These are phyloP conservation scores for Austropuccinia psidii DNA, from an alignment of 1,284 basidiomycete genomes.

Conservation along the genomic window DNA sequence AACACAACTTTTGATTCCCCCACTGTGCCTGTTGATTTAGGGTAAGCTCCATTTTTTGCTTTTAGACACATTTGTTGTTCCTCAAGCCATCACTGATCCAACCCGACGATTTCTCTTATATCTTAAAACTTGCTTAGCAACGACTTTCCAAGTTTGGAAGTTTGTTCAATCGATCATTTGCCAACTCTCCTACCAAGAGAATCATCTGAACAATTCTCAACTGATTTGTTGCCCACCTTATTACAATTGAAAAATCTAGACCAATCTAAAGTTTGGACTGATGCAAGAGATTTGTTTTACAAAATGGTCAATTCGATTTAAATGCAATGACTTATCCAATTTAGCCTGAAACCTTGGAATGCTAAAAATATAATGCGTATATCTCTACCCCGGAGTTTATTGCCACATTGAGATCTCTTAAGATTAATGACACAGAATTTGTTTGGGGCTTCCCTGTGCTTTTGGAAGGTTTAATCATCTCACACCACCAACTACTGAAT, in stretches of 20 bases:
- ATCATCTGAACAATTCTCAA: slow-evolving; percentile 91
- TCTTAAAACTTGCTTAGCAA: slow-evolving; percentile 50
- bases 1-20: slow-evolving; percentile 94
- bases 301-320: slow-evolving; percentile 28
- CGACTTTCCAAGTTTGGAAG: slow-evolving; percentile 60
- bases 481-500: too few species aligned
- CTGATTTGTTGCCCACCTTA: slow-evolving; percentile 78
- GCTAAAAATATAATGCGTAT: not conserved
- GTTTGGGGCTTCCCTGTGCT: too few species aligned
- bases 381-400: not conserved
- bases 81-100: not conserved
- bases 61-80: not conserved
- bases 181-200: slow-evolving; percentile 93
- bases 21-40: slow-evolving; percentile 68
- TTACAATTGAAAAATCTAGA: slow-evolving; percentile 55
- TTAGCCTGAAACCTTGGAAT: not conserved
- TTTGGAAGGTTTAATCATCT: too few species aligned
- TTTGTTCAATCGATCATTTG: slow-evolving; percentile 95
- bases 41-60: not conserved
- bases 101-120: not conserved
- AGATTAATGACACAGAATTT: too few species aligned
- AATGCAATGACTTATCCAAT: not conserved
- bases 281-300: slow-evolving; percentile 21
- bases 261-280: slow-evolving; percentile 26
- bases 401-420: too few species aligned